phyloP scores from a whole-genome alignment of 2,329 filamentous ascomycete genomes.

The Alternaria infectoria region DNA sequence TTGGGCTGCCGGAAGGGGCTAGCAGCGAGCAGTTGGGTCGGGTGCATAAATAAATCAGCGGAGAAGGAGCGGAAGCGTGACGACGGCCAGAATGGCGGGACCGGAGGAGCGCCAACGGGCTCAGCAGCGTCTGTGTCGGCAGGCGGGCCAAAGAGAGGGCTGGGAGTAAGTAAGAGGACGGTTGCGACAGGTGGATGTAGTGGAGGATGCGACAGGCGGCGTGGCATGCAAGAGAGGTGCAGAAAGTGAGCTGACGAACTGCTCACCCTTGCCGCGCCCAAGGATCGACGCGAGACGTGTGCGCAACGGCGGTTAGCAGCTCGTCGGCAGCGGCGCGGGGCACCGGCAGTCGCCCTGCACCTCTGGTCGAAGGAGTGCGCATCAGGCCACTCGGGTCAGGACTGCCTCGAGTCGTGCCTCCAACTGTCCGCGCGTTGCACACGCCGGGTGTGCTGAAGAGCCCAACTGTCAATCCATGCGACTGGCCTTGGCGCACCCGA shows the following conservation, averaged over 20 bases:
- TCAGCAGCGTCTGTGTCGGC: not conserved
- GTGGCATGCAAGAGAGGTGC: not conserved
- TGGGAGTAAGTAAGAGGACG: not conserved
- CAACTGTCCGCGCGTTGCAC: not conserved
- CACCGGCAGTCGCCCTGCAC: constrained; percentile 1
- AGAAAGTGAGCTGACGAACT: not conserved
- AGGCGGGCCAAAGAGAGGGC: not conserved
- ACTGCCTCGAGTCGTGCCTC: not conserved
- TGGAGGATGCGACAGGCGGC: not conserved
- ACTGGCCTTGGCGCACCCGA: not conserved
- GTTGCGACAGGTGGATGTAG: not conserved
- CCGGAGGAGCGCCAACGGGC: not conserved
- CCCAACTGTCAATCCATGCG: not conserved
- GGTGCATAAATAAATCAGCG: not conserved
- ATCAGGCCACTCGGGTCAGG: not conserved
- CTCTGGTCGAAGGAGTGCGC: not conserved
- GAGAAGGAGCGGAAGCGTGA: constrained; percentile 1
- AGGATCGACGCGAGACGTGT: constrained; percentile 1
- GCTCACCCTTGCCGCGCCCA: not conserved
- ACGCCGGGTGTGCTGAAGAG: not conserved
- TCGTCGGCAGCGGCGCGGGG: constrained; percentile 6
- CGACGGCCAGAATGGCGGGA: constrained; percentile 5
- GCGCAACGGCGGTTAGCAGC: not conserved
- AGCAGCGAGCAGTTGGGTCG: constrained; percentile 1
- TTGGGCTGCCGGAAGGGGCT: constrained; percentile 6